phyloP scores from a whole-genome alignment of 176 grass and related monocot genomes.

The Musa acuminata region DNA sequence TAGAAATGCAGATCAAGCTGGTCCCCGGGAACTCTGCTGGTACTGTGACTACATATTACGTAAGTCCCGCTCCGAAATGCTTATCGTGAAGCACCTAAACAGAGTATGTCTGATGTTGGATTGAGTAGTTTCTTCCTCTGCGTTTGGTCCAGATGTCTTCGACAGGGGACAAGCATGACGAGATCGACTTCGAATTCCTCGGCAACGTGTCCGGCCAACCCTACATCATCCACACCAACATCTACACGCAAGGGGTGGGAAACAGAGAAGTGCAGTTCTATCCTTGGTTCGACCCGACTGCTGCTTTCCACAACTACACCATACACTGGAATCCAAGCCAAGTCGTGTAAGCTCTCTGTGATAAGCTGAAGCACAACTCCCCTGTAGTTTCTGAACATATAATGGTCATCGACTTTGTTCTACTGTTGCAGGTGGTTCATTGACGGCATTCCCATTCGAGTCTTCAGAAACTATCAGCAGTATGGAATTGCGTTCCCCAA shows the following conservation, averaged over 20 bases:
- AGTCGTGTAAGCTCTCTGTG: constrained; percentile 32
- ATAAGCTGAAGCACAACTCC: too few species aligned
- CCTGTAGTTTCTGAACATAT: neutral
- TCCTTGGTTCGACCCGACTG: constrained; percentile 55
- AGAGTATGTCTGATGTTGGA: too few species aligned
- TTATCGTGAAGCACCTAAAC: too few species aligned
- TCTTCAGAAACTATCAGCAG: constrained; percentile 50
- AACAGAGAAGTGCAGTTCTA: constrained; percentile 57
- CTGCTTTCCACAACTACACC: constrained; percentile 67
- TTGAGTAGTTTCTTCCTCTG: neutral
- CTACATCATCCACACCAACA: constrained; percentile 68
- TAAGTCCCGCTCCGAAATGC: neutral
- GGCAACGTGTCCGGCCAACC: constrained; percentile 46
- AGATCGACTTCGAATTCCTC: constrained; percentile 59
- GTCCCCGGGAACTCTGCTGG: constrained; percentile 4
- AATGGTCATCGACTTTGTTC: neutral
- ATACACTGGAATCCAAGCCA: constrained; percentile 67
- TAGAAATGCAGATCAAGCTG: constrained; percentile 9
- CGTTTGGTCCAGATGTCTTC: too few species aligned
- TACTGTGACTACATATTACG: constrained; percentile 8
- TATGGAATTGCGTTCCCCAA: constrained; percentile 33
- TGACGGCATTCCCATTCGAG: constrained; percentile 39
- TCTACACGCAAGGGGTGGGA: constrained; percentile 47
- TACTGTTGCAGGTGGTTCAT: constrained; percentile 32
- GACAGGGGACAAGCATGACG: constrained; percentile 28